Evolutionary conservation across 176 grass and related monocot genomes (phyloP).

Genomic region (Triticum urartu): DNA sequence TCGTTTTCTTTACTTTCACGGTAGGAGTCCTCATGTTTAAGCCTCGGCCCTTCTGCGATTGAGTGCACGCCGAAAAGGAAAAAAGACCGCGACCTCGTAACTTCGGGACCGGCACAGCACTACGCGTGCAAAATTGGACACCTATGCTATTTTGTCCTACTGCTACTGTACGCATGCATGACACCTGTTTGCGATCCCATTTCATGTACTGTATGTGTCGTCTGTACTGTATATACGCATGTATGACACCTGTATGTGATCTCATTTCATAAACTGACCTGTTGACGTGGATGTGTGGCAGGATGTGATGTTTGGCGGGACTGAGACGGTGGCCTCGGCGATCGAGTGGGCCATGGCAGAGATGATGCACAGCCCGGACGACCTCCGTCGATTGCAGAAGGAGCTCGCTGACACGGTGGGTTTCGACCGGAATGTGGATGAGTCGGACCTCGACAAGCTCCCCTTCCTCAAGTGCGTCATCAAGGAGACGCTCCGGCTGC

Average conservation of each 20-base stretch:
- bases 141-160: not conserved
- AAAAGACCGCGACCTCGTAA: not conserved
- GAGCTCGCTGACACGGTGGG: conserved; percentile 68
- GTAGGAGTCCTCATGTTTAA: not conserved
- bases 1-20: conserved; percentile 16
- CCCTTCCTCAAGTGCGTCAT: conserved; percentile 76
- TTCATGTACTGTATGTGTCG: not conserved
- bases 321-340: conserved; percentile 90
- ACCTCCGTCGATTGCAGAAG: conserved; percentile 61
- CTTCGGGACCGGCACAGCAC: not conserved
- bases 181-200: not conserved
- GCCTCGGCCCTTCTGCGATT: not conserved
- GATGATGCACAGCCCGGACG: conserved; percentile 80
- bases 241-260: not conserved
- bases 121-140: not conserved
- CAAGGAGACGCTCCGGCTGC: conserved; percentile 94
- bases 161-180: not conserved
- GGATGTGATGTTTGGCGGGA: conserved; percentile 99
- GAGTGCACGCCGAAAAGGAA: not conserved
- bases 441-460: conserved; percentile 79
- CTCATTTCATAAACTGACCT: not conserved
- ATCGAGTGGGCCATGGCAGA: conserved; percentile 95
- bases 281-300: conserved; percentile 21
- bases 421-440: conserved; percentile 49
- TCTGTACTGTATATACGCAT: not conserved